phyloP scores from a whole-genome alignment of 768 basidiomycete genomes.

The Symmetrospora coprosmae region DNA sequence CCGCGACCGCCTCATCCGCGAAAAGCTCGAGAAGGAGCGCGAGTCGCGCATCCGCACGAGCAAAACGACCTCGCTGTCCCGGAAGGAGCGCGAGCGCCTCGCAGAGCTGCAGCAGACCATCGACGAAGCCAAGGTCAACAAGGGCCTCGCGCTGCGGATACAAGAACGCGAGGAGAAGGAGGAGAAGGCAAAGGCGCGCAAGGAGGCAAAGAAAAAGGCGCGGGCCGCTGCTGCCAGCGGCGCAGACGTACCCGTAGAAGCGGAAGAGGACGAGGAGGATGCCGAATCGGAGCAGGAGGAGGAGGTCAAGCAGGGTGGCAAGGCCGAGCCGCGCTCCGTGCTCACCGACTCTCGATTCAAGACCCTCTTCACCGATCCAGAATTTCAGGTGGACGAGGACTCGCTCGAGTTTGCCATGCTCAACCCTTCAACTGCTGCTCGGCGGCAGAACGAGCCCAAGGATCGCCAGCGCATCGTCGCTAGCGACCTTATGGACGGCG shows the following conservation, averaged over 20 bases:
- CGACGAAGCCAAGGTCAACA: conserved; percentile 55
- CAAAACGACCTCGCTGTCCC: conserved; percentile 45
- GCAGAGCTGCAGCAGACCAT: conserved; percentile 7
- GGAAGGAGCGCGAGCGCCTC: no score
- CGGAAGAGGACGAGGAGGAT: conserved; percentile 40
- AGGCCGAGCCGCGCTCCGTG: conserved; percentile 40
- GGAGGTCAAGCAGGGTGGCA: conserved; percentile 38
- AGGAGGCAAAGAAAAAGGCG: conserved; percentile 15
- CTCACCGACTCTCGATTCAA: conserved; percentile 79
- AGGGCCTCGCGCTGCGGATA: conserved; percentile 74
- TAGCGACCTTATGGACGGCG: conserved; percentile 2
- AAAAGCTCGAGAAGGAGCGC: conserved; percentile 83
- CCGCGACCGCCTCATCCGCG: conserved; percentile 68
- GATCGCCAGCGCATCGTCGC: conserved; percentile 1
- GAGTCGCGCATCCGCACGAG: conserved; percentile 78
- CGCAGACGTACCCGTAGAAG: conserved; percentile 34
- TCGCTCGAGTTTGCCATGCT: conserved; percentile 79
- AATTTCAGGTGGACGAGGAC: conserved; percentile 78
- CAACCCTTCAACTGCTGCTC: conserved; percentile 66
- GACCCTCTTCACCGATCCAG: conserved; percentile 76
- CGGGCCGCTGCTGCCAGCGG: conserved; percentile 24
- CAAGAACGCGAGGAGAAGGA: conserved; percentile 41
- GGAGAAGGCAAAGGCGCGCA: conserved; percentile 34
- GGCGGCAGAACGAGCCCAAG: conserved; percentile 40
- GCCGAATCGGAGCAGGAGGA: conserved; percentile 43